A percentile compares a stretch with the other conserved stretches of the same genome.
Conservation (phyloP, 1,139 yeast genomes). For the Yamadazyma kanchanaburiensis region DNA sequence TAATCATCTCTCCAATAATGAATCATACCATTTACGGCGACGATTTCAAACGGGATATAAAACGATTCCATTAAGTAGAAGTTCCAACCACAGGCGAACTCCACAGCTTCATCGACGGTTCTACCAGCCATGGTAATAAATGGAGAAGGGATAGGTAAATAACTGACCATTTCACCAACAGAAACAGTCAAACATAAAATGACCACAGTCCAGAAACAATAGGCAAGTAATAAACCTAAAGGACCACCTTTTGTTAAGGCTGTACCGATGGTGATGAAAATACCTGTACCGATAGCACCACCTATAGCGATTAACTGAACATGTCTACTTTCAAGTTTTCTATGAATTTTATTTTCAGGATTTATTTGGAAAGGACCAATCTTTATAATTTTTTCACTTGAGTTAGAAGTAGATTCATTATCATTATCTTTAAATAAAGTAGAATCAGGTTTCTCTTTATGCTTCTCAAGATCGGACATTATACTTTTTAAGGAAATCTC, state of each 20-base stretch:
- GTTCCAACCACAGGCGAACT: slow-evolving; percentile 77
- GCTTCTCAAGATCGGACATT: too few species aligned
- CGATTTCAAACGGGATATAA: slow-evolving; percentile 77
- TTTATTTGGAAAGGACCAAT: not conserved
- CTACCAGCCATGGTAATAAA: slow-evolving; percentile 54
- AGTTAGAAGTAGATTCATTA: too few species aligned
- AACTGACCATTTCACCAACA: slow-evolving; percentile 82
- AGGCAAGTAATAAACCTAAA: slow-evolving; percentile 40
- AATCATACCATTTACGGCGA: slow-evolving; percentile 72
- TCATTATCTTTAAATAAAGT: too few species aligned
- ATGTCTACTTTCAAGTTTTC: slow-evolving; percentile 20
- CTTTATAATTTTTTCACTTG: too few species aligned
- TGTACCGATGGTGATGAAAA: slow-evolving; percentile 32
- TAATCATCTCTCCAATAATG: slow-evolving; percentile 80
- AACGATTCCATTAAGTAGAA: slow-evolving; percentile 76
- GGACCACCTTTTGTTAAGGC: slow-evolving; percentile 48
- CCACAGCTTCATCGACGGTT: slow-evolving; percentile 64
- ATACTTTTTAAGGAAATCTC: too few species aligned
- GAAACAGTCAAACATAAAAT: slow-evolving; percentile 62
- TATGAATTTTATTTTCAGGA: slow-evolving; percentile 7
- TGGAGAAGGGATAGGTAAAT: slow-evolving; percentile 68
- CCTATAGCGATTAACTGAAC: slow-evolving; percentile 34
- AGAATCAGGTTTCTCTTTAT: too few species aligned
- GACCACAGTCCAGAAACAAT: slow-evolving; percentile 46
- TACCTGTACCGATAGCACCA: slow-evolving; percentile 35